A percentile compares a stretch with the other conserved stretches of the same genome.
Evolutionary conservation across 192 early-diverging fungal species (phyloP).

Genomic region (Linnemannia zychae): DNA sequence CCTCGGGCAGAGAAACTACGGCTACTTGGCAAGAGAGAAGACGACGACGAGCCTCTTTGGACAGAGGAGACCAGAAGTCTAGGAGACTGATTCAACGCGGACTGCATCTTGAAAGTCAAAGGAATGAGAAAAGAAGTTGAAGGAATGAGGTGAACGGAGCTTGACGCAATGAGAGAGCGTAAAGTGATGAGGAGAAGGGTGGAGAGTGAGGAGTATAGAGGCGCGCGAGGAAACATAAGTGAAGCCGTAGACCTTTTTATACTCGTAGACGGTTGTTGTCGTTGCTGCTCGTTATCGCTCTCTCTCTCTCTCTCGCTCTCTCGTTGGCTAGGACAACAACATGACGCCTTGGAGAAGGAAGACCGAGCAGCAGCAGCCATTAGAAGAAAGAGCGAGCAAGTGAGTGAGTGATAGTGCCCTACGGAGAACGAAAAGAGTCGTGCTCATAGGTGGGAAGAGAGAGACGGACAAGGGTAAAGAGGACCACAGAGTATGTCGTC

Average conservation of each 20-base stretch:
- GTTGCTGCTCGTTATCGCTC: neutral
- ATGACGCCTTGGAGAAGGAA: neutral
- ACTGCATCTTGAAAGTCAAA: constrained; percentile 3
- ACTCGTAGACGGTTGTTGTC: neutral
- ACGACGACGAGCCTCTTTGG: neutral
- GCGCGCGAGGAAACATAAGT: neutral
- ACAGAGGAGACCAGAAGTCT: neutral
- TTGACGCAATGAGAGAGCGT: neutral
- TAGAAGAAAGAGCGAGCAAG: no score
- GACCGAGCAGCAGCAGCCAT: neutral
- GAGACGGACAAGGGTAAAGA: neutral
- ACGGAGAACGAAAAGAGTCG: constrained; percentile 18
- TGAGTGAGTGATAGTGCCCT: neutral
- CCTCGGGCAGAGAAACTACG: neutral
- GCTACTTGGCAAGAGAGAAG: neutral
- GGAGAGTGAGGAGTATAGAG: neutral
- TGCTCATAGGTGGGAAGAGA: neutral
- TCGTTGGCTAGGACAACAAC: neutral
- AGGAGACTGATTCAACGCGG: neutral
- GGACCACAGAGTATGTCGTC: neutral
- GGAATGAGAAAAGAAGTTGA: constrained; percentile 9
- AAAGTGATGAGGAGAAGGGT: neutral
- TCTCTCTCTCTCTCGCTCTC: no score
- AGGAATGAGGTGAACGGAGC: neutral
- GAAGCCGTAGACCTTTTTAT: constrained; percentile 4